A percentile compares a stretch with the other conserved stretches of the same genome.
Evolutionary conservation across 2,329 filamentous ascomycete genomes (phyloP).

Genomic region (Tetracladium maxilliforme): DNA sequence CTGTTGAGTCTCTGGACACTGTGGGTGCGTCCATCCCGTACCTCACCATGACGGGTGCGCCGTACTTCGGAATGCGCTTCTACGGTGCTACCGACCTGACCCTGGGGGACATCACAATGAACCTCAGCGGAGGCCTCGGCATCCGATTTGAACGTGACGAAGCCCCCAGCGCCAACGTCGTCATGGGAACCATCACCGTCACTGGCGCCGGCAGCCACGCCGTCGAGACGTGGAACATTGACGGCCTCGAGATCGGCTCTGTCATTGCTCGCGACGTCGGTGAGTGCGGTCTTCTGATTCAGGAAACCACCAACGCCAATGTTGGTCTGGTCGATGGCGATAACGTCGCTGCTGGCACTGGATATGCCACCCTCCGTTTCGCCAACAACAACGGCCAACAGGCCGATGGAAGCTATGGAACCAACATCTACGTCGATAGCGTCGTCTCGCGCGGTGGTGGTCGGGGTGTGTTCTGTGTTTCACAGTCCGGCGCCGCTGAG

Average conservation of each 20-base stretch:
- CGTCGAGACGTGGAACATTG: conserved; percentile 45
- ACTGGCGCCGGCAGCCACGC: conserved; percentile 38
- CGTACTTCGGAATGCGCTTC: conserved; percentile 41
- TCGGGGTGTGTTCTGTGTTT: conserved; percentile 42
- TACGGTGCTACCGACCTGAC: conserved; percentile 31
- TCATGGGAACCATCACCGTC: conserved; percentile 34
- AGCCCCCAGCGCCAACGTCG: conserved; percentile 34
- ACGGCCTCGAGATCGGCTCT: conserved; percentile 31
- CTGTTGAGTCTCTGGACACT: conserved; percentile 35
- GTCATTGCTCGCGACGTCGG: conserved; percentile 38
- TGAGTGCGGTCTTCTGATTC: conserved; percentile 40
- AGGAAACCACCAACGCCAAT: conserved; percentile 32
- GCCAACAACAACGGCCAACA: conserved; percentile 39
- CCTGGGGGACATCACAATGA: conserved; percentile 37
- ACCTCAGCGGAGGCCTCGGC: conserved; percentile 35
- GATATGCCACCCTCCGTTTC: conserved; percentile 40
- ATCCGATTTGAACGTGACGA: conserved; percentile 42
- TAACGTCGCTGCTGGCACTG: conserved; percentile 34
- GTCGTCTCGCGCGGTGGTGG: conserved; percentile 40
- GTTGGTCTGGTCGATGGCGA: conserved; percentile 40
- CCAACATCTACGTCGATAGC: conserved; percentile 35
- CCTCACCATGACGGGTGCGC: conserved; percentile 39
- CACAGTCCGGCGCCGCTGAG: conserved; percentile 34
- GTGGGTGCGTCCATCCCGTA: conserved; percentile 36
- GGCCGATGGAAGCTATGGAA: conserved; percentile 30